Conservation (phyloP, 441 rosid species). For the Breynia disticha region DNA sequence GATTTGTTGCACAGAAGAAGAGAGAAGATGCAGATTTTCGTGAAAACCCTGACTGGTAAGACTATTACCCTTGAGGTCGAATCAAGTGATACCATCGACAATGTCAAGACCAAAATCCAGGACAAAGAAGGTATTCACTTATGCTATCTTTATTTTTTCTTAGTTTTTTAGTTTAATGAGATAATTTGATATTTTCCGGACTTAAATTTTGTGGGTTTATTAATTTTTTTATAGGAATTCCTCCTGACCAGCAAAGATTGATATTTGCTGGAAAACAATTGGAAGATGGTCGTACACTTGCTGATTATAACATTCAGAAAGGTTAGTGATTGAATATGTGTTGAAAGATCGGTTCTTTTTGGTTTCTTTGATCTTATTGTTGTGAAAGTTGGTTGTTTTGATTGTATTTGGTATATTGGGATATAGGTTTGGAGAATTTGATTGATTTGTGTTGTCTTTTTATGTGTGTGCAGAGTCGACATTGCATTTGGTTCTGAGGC, state of each 20-base stretch:
- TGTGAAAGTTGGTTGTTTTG: too few relatives aligned
- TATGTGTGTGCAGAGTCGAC: constrained; percentile 38
- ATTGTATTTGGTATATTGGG: too few relatives aligned
- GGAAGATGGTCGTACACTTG: constrained; percentile 59
- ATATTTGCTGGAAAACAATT: constrained; percentile 63
- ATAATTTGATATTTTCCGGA: neutral
- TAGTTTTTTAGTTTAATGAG: neutral
- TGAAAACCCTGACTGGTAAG: constrained; percentile 69
- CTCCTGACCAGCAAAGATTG: constrained; percentile 60
- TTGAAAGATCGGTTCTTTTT: too few relatives aligned
- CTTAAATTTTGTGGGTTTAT: neutral
- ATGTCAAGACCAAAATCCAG: constrained; percentile 80
- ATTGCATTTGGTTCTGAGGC: constrained; percentile 68
- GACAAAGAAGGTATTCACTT: constrained; percentile 52
- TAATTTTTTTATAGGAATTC: constrained; percentile 27
- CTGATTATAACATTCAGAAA: constrained; percentile 53
- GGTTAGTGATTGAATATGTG: constrained; percentile 13
- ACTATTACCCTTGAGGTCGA: constrained; percentile 66
- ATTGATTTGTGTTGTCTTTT: too few relatives aligned
- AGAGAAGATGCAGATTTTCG: constrained; percentile 68
- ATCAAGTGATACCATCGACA: constrained; percentile 76
- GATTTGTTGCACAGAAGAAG: neutral
- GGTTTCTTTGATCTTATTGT: too few relatives aligned
- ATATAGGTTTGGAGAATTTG: too few relatives aligned
- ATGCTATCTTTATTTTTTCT: neutral